These are phyloP conservation scores for Talaromyces piceae DNA, from an alignment of 2,329 filamentous ascomycete species.

Conservation along the genomic window DNA sequence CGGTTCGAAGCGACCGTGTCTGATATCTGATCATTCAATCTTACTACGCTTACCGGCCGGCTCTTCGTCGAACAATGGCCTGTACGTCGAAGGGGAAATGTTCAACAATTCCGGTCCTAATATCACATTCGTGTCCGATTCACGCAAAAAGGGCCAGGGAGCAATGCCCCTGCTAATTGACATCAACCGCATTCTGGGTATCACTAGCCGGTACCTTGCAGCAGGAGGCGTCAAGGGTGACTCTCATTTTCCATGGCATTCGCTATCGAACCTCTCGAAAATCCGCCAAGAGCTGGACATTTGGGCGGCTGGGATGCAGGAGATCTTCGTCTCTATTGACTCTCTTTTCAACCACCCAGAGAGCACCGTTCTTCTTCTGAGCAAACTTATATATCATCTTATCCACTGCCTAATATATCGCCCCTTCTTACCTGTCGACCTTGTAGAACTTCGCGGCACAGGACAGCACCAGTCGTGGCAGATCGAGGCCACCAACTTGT, in stretches of 20 bases:
- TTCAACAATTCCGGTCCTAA: slow-evolving; percentile 75
- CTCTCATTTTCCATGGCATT: slow-evolving; percentile 86
- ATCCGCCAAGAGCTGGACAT: slow-evolving; percentile 78
- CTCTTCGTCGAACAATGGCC: slow-evolving; percentile 47
- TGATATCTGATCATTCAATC: slow-evolving; percentile 71
- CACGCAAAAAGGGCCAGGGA: slow-evolving; percentile 63
- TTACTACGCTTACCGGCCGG: slow-evolving; percentile 66
- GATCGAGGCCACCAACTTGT: slow-evolving; percentile 82
- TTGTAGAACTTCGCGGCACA: slow-evolving; percentile 69
- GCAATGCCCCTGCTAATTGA: slow-evolving; percentile 77
- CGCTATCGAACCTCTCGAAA: slow-evolving; percentile 74
- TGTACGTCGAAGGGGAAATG: slow-evolving; percentile 67
- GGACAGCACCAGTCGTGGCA: slow-evolving; percentile 89
- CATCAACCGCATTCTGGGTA: slow-evolving; percentile 72
- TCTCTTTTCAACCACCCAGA: slow-evolving; percentile 69
- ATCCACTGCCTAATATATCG: slow-evolving; percentile 82
- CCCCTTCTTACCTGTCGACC: slow-evolving; percentile 76
- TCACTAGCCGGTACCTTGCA: slow-evolving; percentile 75
- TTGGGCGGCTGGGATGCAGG: slow-evolving; percentile 75
- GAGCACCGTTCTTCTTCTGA: slow-evolving; percentile 69
- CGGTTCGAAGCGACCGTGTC: slow-evolving; percentile 72
- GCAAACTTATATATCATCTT: slow-evolving; percentile 80
- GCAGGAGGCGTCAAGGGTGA: slow-evolving; percentile 82
- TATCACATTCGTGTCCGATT: slow-evolving; percentile 62
- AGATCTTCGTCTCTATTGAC: slow-evolving; percentile 69